Evolutionary conservation across 495 filamentous ascomycete genomes (phyloP), one percentile per base, ranked within the genome.

Genomic region (Penicillium taxi): DNA sequence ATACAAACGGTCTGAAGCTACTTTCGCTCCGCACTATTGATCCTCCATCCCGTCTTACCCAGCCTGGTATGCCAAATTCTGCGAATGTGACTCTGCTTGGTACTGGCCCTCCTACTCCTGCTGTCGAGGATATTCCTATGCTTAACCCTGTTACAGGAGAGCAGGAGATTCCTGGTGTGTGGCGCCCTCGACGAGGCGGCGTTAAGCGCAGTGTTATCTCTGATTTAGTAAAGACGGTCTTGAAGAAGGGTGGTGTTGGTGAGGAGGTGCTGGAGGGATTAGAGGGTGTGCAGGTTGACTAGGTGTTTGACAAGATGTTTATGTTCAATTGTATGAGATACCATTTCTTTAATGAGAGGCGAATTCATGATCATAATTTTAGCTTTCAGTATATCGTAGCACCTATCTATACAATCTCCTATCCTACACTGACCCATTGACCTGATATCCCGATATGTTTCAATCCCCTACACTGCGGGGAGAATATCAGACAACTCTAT

Each of bases 221-320:
- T 13, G 67, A 68, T 38, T 80, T 94, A 70, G 67, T 85, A 7
- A 67, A 72, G 48, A 74, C 78, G 52, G 75, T 80, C 25, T 42
- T 85, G 32, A 69, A 77, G 44, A 67, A 66, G 43, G 84, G 84
- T 1, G 87, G 87, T 16, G 80, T 93, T 18, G 85, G 80, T 9
- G 82, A 86, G 43, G 87, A 95, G 61, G 84, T 95, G 2, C 59
- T 94, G 42, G 77, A 77, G 35, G 87, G 81, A 4, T 58, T 95
- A 50, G 81, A 84, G 53, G 72, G 68, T 12, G 64, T 70, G 22
- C 53, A 66, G 31, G 63, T 70, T 22, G 27, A 28, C 4, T 26
- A 24, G 22, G 11, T 24, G 22, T 6, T 11, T 6, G n/a, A n/a
- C n/a, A n/a, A n/a, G n/a, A n/a, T n/a, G n/a, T n/a, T n/a, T n/a